phyloP scores from a whole-genome alignment of 2,329 filamentous ascomycete genomes.

The Coccinonectria pachysandricola region DNA sequence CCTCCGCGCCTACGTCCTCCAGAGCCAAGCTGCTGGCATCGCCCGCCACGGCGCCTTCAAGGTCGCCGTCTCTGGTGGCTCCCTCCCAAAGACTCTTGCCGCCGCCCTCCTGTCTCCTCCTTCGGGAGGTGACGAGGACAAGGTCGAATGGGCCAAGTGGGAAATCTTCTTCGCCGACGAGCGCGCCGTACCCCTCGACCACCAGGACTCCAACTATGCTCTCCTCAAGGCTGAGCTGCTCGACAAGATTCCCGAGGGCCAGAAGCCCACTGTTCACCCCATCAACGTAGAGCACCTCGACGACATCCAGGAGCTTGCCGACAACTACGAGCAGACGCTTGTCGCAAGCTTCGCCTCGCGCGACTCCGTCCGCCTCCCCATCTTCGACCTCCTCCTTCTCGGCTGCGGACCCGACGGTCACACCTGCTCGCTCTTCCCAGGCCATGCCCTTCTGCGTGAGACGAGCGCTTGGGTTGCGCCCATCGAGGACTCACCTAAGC shows the following conservation, averaged over 20 bases:
- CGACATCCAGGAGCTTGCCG: constrained; percentile 84
- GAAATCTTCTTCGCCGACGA: constrained; percentile 99
- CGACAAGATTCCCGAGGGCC: constrained; percentile 66
- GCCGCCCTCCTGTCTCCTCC: constrained; percentile 61
- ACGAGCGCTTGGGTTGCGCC: constrained; percentile 83
- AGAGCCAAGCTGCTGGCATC: constrained; percentile 70
- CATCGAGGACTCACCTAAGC: constrained; percentile 91
- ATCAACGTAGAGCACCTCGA: constrained; percentile 58
- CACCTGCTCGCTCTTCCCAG: constrained; percentile 93
- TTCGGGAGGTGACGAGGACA: constrained; percentile 45
- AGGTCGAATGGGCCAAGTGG: constrained; percentile 74
- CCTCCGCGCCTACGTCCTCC: constrained; percentile 73
- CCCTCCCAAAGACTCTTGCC: constrained; percentile 78
- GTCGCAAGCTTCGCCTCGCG: constrained; percentile 80
- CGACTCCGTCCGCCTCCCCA: constrained; percentile 87
- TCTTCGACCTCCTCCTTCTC: constrained; percentile 88
- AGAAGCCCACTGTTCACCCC: constrained; percentile 62
- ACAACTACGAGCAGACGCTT: constrained; percentile 83
- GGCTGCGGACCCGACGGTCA: constrained; percentile 94
- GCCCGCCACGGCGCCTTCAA: constrained; percentile 78
- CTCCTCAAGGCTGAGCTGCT: constrained; percentile 81
- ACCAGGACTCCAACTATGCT: constrained; percentile 88
- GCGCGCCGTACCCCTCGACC: constrained; percentile 82
- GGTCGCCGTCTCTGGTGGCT: constrained; percentile 86
- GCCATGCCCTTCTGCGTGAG: constrained; percentile 77